Evolutionary conservation across 2,329 filamentous ascomycete genomes (phyloP).

Genomic region (Claviceps digitariae): DNA sequence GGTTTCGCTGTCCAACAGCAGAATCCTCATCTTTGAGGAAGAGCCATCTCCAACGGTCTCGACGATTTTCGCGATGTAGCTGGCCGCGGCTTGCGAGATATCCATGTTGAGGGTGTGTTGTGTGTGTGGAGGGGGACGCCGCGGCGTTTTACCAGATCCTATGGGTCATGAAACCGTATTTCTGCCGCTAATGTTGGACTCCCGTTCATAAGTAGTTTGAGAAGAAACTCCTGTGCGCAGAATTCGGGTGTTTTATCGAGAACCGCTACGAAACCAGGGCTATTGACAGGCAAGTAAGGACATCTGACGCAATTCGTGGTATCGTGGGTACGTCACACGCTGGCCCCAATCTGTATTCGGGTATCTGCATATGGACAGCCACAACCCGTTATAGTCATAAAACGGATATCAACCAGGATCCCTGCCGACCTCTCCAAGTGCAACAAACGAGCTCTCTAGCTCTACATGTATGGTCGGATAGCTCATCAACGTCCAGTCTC

Average conservation of each 20-base stretch:
- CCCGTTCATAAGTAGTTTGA: not conserved
- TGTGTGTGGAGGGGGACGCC: not conserved
- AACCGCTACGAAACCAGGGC: not conserved
- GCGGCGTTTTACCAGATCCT: not conserved
- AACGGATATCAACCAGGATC: not conserved
- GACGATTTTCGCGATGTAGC: conserved; percentile 95
- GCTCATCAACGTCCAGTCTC: not conserved
- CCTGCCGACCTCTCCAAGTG: not conserved
- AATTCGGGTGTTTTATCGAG: not conserved
- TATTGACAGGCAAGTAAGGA: not conserved
- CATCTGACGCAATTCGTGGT: not conserved
- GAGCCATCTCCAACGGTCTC: conserved; percentile 55
- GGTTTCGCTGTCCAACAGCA: conserved; percentile 86
- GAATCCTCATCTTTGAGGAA: conserved; percentile 93
- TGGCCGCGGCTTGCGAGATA: conserved; percentile 79
- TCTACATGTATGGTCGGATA: not conserved
- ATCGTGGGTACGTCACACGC: not conserved
- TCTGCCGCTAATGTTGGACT: not conserved
- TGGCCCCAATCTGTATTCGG: not conserved
- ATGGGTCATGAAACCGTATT: not conserved
- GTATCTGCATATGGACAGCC: conserved; percentile 1
- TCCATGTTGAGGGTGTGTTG: conserved; percentile 64
- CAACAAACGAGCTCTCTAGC: not conserved
- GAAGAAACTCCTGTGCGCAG: not conserved
- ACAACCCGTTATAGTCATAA: conserved; percentile 1